phyloP scores from a whole-genome alignment of 1,284 basidiomycete genomes.

The Moesziomyces sp. region DNA sequence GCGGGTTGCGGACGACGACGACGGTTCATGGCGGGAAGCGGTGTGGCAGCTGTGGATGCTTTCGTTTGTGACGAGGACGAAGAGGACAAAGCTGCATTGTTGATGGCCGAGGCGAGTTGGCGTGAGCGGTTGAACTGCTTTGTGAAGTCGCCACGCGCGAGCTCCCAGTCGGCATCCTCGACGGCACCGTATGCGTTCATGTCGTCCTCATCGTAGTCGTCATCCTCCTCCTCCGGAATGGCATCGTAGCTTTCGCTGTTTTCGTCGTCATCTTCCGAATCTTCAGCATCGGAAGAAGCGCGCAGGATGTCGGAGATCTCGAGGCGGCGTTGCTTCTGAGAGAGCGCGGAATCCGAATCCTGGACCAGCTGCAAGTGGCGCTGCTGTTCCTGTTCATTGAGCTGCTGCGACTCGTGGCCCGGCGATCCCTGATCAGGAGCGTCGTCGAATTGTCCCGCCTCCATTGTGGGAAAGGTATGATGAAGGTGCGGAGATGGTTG shows the following conservation, averaged over 20 bases:
- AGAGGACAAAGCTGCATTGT: conserved; percentile 9
- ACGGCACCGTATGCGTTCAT: conserved; percentile 48
- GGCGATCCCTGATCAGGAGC: conserved; percentile 19
- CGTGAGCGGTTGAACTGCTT: conserved; percentile 66
- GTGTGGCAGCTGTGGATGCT: conserved; percentile 5
- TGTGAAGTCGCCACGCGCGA: conserved; percentile 65
- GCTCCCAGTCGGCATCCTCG: conserved; percentile 67
- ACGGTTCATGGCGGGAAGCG: conserved; percentile 55
- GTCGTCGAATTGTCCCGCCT: conserved; percentile 46
- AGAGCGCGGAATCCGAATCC: conserved; percentile 24
- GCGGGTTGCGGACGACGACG: conserved; percentile 16
- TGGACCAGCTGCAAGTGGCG: conserved; percentile 17
- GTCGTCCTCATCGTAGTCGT: conserved; percentile 44
- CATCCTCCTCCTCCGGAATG: conserved; percentile 27
- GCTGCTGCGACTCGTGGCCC: conserved; percentile 1
- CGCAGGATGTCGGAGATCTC: conserved; percentile 38
- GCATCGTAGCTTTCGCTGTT: neutral
- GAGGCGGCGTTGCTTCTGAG: conserved; percentile 29
- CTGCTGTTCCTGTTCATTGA: conserved; percentile 11
- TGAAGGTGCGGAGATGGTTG: neutral
- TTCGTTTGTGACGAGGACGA: conserved; percentile 8
- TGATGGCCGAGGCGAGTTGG: conserved; percentile 55
- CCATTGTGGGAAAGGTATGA: conserved; percentile 10
- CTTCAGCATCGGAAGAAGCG: conserved; percentile 35
- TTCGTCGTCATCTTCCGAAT: conserved; percentile 20